Percentiles rank a stretch among this genome's conserved stretches.
phyloP scores from a whole-genome alignment of 2,329 filamentous ascomycete genomes.

The Huntiella omanensis region DNA sequence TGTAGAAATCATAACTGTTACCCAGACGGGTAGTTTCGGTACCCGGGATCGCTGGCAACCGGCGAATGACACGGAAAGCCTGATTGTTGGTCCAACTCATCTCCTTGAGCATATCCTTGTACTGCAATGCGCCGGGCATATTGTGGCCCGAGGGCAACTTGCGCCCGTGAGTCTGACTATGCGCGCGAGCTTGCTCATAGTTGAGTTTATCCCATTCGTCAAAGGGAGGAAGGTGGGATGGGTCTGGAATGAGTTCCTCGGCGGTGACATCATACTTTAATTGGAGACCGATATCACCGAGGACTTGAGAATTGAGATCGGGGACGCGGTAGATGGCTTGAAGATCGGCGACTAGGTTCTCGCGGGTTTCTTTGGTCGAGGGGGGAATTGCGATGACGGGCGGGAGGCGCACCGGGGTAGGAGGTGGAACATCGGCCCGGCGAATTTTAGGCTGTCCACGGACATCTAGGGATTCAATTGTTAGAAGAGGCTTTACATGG shows the following conservation, averaged over 20 bases:
- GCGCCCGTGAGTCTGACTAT: constrained; percentile 28
- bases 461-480: not conserved
- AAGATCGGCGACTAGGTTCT: constrained; percentile 30
- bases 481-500: not conserved
- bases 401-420: constrained; percentile 36
- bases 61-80: constrained; percentile 42
- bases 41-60: constrained; percentile 35
- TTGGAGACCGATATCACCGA: constrained; percentile 38
- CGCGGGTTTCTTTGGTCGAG: constrained; percentile 13
- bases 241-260: constrained; percentile 33
- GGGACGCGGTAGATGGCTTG: constrained; percentile 33
- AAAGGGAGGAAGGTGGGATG: constrained; percentile 33
- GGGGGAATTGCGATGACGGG: constrained; percentile 13
- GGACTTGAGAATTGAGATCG: constrained; percentile 29
- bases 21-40: constrained; percentile 36
- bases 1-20: constrained; percentile 48
- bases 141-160: constrained; percentile 32
- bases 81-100: constrained; percentile 35
- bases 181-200: constrained; percentile 28
- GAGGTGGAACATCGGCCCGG: constrained; percentile 34
- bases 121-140: constrained; percentile 38
- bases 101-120: constrained; percentile 38
- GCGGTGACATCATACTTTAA: constrained; percentile 30
- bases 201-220: constrained; percentile 30
- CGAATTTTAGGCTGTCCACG: constrained; percentile 16